Base-by-base conservation (phyloP, 345 rosid genomes). In the Rhizophora mangle region DNA sequence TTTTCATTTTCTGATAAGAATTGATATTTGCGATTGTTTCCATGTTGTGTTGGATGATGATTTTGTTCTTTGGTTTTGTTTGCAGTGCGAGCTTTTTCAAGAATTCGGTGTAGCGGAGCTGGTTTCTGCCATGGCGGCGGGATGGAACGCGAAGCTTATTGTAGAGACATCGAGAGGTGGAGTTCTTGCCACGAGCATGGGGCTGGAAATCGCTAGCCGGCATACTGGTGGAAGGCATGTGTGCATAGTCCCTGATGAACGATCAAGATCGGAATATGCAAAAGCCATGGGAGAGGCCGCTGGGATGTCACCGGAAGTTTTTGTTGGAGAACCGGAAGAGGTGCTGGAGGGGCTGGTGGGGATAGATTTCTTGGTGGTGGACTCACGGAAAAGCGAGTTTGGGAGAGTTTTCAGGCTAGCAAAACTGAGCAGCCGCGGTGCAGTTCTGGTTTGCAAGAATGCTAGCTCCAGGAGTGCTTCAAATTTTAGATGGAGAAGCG, bases 41-140 rank as follows among this genome's bases (percentile, higher is more conserved):
- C 58, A 16, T 24, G 51, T 6, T 52, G 8, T 2, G 24, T 64
- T 19, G 26, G 34, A 62, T 62, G 24, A 7, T 22, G 21, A 9
- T 16, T 29, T 3, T 36, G 1, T 68, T n/a, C 74, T 66, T 24
- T 67, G 30, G 34, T 72, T 61, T 31, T 24, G 29, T 19, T 57
- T 77, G 68, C 58, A 91, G 97, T 87, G 96, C 8, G 79, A 86
- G 65, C 64, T 65, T 60, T 77, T 32, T 61, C 85, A 64, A 64
- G 90, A 89, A 75, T 91, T 96, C 6, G 87, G 96, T 19, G 85
- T 87, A 27, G 88, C 99, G 0, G 99, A 91, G 89, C 89, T 94
- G 29, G 72, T 91, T 10, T 82, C 96, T 3, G 99, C 99, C 46
- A 91, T 87, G 97, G 96, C 96, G 0, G 99, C 99, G 0, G 97